phyloP scores from a whole-genome alignment of 257 asterid genomes.

The Ilex aquifolium region DNA sequence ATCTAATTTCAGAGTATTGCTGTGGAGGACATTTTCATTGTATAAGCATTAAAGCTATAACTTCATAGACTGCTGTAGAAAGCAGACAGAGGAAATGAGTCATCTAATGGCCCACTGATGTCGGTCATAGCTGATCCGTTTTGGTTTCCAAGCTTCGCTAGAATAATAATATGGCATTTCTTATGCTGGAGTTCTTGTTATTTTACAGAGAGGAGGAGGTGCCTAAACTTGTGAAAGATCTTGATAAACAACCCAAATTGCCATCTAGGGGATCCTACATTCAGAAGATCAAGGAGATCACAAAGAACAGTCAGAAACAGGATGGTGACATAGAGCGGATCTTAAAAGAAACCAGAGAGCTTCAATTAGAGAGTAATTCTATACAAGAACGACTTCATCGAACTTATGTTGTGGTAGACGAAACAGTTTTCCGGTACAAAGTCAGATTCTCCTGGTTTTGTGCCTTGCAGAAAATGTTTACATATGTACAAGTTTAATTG shows the following conservation, averaged over 20 bases:
- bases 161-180: background rate
- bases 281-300: constrained; percentile 64
- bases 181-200: background rate
- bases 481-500: too few species aligned
- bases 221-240: constrained; percentile 42
- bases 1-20: too few species aligned
- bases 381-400: constrained; percentile 75
- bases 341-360: constrained; percentile 75
- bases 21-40: too few species aligned
- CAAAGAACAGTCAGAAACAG: constrained; percentile 81
- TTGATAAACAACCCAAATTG: constrained; percentile 47
- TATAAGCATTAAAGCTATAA: background rate
- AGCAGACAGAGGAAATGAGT: too few species aligned
- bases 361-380: constrained; percentile 76
- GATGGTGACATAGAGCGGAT: constrained; percentile 64
- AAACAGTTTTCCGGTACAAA: constrained; percentile 59
- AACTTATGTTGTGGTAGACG: constrained; percentile 62
- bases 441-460: constrained; percentile 2
- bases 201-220: constrained; percentile 55
- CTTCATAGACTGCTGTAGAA: too few species aligned
- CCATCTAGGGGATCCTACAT: constrained; percentile 51
- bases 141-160: background rate
- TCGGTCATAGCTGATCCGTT: background rate
- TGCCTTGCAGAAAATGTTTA: background rate
- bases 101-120: too few species aligned